Base-by-base conservation (phyloP, 179 eudicot genomes). In the Amaranthus tricolor region DNA sequence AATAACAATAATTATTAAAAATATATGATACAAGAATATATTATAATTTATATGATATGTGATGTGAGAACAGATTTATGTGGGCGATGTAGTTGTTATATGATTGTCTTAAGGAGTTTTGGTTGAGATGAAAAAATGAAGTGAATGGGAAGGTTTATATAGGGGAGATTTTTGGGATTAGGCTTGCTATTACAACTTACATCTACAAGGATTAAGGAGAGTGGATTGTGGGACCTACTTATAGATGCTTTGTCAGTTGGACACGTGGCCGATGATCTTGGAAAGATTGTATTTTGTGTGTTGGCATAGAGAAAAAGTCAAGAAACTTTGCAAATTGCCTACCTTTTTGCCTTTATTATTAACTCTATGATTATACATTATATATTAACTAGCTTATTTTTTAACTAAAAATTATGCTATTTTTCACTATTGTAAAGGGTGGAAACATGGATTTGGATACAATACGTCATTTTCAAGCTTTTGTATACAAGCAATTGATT, bases 151-250 rank as follows among this genome's bases (percentile, higher is more conserved):
- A 20, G 56, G 70, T 14, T 44, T 62, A 61, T 52, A 70, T 77
- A 70, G 64, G 53, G 40, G 0, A 31, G 47, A 6, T 7, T 7
- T 51, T 6, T 16, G 64, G 21, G 52, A 67, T 49, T 75, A 48
- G 62, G 45, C 54, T 24, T 50, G 44, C 43, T 20, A 7, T 14
- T 10, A 14, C 40, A 20, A 58, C 58, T 15, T 50, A 20, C 3
- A 31, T 31, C 40, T 31, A 31, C 40, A 55, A 24, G 24, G 62
- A 40, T 16, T 60, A 53, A 24, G 45, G 55, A 19, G 57, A 69
- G 79, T 76, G 74, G n/a, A 40, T 16, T 60, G 9, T 11, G 74
- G 78, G 79, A 11, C 79, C 79, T 14, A 76, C 74, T 54, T 54
- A 7, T 43, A 49, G 21, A 16, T 69, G 14, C 20, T 55, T 43